Evolutionary conservation across 176 grass and related monocot genomes (phyloP).

Genomic region (Themeda triandra): DNA sequence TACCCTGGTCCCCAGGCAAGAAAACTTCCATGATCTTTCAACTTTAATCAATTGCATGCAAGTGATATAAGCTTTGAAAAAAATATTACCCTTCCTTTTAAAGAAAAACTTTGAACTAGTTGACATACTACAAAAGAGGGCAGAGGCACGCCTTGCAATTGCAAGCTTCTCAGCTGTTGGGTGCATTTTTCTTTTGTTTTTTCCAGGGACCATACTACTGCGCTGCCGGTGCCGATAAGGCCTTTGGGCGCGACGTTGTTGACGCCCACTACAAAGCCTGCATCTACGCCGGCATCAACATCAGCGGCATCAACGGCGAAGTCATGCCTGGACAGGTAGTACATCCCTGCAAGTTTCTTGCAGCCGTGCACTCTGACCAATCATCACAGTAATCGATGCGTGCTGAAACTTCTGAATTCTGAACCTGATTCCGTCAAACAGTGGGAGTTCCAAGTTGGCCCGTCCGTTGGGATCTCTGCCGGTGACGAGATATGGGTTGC

Average conservation of each 20-base stretch:
- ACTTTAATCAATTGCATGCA: not conserved
- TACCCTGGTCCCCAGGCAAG: constrained; percentile 89
- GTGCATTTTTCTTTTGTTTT: not conserved
- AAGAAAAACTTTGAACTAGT: not conserved
- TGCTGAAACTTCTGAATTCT: constrained; percentile 13
- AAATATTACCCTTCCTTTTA: not conserved
- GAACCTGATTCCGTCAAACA: constrained; percentile 33
- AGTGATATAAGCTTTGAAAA: not conserved
- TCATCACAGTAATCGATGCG: not conserved
- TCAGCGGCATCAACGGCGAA: constrained; percentile 98
- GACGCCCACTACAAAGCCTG: constrained; percentile 98
- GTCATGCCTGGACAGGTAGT: constrained; percentile 95
- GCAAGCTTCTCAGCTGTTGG: not conserved
- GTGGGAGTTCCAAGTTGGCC: constrained; percentile 99
- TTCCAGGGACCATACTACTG: constrained; percentile 94
- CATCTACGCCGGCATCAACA: constrained; percentile 88
- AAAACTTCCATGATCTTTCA: not conserved
- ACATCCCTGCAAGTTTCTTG: not conserved
- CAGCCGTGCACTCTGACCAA: not conserved
- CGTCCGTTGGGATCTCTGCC: constrained; percentile 79
- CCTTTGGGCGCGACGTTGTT: constrained; percentile 88
- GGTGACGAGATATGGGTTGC: constrained; percentile 70
- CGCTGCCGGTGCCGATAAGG: constrained; percentile 74
- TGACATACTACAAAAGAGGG: not conserved
- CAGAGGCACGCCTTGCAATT: not conserved